phyloP scores from a whole-genome alignment of 768 basidiomycete genomes.

The Lactifluus volemus region DNA sequence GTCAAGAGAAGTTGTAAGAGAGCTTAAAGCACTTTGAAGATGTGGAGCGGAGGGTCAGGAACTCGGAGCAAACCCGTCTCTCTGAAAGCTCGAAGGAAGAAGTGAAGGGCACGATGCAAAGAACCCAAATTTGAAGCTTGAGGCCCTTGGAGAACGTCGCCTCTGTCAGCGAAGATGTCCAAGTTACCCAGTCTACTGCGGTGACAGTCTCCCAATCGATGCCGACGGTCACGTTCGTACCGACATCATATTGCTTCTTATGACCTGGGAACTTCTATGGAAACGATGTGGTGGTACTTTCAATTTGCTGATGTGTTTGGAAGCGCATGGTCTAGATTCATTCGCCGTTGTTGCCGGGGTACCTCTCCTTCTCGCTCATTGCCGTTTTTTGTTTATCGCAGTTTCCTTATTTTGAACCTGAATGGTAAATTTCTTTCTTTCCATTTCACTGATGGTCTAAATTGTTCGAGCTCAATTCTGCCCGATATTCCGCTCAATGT shows the following conservation, averaged over 20 bases:
- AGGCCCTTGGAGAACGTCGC: no score
- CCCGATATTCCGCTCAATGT: background rate
- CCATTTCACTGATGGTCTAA: no score
- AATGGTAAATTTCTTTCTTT: background rate
- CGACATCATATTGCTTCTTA: background rate
- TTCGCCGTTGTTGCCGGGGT: background rate
- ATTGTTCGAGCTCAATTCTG: background rate
- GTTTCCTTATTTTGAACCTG: constrained; percentile 1
- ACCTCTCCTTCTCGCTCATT: background rate
- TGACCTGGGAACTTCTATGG: background rate
- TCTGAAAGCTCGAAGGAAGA: no score
- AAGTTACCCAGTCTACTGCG: no score
- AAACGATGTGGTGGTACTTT: background rate
- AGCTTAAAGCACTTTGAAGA: no score
- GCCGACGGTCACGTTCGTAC: background rate
- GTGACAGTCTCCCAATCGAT: no score
- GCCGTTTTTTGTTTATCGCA: background rate
- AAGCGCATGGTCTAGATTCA: background rate
- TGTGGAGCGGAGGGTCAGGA: no score
- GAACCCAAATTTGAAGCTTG: no score
- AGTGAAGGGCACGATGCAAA: no score
- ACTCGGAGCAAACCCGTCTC: no score
- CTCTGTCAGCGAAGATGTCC: no score
- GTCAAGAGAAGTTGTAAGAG: no score
- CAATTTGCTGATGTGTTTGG: background rate